Evolutionary conservation across 139 green algal genomes (phyloP), one percentile per base, ranked within the genome.

Genomic region (Chlamydomonas applanata): DNA sequence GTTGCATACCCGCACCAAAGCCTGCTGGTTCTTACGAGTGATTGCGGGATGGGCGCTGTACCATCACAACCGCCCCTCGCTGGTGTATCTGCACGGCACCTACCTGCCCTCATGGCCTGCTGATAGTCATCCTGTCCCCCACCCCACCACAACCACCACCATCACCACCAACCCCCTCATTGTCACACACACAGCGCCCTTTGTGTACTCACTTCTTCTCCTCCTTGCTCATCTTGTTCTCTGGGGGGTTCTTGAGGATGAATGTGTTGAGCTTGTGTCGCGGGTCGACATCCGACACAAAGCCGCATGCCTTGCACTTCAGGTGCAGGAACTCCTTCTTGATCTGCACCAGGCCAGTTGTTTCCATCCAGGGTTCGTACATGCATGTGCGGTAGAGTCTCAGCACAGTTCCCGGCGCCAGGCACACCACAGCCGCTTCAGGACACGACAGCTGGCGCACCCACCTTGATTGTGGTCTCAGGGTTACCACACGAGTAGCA

Each of bases 171-270:
- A 27, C 9, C n/a, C 19, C 54, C 19, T 7, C 40, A 7, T 11
- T 49, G 40, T 49, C 40, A 19, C 40, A n/a, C n/a, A n/a, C n/a
- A n/a, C n/a, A n/a, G n/a, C 11, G 40, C 40, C 7, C 40, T 49
- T 49, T 49, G 11, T 11, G 7, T 33, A 81, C 83, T 73, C 72
- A 93, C 91, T 94, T 93, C 60, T 94, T 93, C 83, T 98, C 94
- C 33, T 90, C 90, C 83, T 95, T 95, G 81, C 85, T 94, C 36
- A 96, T 74, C 75, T 94, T 95, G 76, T 95, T 91, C 62, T 95
- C 93, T 16, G 96, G 96, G 1, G 96, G 96, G 87, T 99, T 98
- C 70, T 98, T 99, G 67, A 99, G 78, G 79, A 99, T 99, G 90
- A 95, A 99, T 1, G 90, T 97, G 82, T 95, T 97, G n/a, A 99